These are phyloP conservation scores for Corymbia calophylla DNA, from an alignment of 441 rosid species.

Conservation along the genomic window DNA sequence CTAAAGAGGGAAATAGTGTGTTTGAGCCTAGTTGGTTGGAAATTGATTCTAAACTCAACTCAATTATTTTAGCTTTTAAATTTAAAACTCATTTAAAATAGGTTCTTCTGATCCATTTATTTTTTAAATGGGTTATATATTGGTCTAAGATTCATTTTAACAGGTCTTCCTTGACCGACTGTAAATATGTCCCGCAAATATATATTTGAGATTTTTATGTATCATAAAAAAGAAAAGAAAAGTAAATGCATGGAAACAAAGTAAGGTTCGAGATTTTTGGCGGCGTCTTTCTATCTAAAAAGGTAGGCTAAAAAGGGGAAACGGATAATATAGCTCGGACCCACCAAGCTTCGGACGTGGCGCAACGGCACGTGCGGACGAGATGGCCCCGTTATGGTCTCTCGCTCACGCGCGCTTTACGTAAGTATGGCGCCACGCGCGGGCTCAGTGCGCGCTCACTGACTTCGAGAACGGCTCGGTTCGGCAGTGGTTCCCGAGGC, in stretches of 20 bases:
- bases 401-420: neutral
- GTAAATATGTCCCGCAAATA: no score
- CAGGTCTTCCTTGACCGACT: fast-evolving
- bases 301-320: neutral
- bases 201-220: no score
- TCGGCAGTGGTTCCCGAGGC: neutral
- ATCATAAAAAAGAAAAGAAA: no score
- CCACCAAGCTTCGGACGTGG: neutral
- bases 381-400: neutral
- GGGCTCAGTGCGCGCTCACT: neutral
- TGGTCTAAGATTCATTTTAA: no score
- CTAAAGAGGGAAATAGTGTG: no score
- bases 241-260: neutral
- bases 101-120: no score
- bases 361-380: neutral
- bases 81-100: no score
- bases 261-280: neutral
- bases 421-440: neutral
- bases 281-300: neutral
- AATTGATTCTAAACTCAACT: no score
- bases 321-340: neutral
- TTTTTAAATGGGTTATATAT: no score
- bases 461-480: neutral
- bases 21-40: no score
- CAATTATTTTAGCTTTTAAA: no score